Percentiles rank a stretch among this genome's conserved stretches.
phyloP scores from a whole-genome alignment of 2,329 filamentous ascomycete genomes.

The Harringtonia lauricola region DNA sequence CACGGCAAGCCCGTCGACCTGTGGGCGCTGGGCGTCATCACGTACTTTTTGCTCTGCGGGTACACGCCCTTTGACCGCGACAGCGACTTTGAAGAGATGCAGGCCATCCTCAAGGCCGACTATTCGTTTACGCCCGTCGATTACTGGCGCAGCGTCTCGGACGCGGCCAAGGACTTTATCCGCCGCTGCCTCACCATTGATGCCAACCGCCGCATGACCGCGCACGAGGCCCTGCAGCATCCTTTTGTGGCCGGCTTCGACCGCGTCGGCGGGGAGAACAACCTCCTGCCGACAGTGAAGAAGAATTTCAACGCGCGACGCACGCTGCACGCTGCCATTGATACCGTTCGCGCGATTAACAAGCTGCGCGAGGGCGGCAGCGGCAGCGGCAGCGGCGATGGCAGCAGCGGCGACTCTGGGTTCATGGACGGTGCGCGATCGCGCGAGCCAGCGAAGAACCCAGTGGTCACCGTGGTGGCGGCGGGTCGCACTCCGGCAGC shows the following conservation, averaged over 20 bases:
- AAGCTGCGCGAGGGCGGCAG: constrained; percentile 48
- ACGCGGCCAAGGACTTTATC: constrained; percentile 84
- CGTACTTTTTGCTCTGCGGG: constrained; percentile 94
- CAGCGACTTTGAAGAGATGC: constrained; percentile 97
- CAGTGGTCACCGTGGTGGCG: background rate
- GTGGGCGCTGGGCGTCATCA: constrained; percentile 97
- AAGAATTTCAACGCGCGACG: constrained; percentile 64
- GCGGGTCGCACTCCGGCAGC: background rate
- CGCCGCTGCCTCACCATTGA: constrained; percentile 85
- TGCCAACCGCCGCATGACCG: constrained; percentile 76
- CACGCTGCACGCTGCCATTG: constrained; percentile 59
- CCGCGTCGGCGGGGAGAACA: constrained; percentile 35
- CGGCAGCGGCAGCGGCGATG: no score
- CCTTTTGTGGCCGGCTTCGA: constrained; percentile 50
- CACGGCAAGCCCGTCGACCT: constrained; percentile 97
- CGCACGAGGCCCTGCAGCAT: constrained; percentile 64
- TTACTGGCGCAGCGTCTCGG: constrained; percentile 92
- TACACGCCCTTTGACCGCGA: constrained; percentile 98
- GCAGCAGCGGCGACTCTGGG: constrained; percentile 13
- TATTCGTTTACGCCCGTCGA: constrained; percentile 91
- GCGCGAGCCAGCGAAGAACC: constrained; percentile 29
- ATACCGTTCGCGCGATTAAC: constrained; percentile 61
- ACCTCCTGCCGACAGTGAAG: constrained; percentile 58
- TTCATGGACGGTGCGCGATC: constrained; percentile 51
- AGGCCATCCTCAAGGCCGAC: constrained; percentile 92